Base-by-base conservation (phyloP, 345 rosid genomes). In the Bruguiera parviflora region DNA sequence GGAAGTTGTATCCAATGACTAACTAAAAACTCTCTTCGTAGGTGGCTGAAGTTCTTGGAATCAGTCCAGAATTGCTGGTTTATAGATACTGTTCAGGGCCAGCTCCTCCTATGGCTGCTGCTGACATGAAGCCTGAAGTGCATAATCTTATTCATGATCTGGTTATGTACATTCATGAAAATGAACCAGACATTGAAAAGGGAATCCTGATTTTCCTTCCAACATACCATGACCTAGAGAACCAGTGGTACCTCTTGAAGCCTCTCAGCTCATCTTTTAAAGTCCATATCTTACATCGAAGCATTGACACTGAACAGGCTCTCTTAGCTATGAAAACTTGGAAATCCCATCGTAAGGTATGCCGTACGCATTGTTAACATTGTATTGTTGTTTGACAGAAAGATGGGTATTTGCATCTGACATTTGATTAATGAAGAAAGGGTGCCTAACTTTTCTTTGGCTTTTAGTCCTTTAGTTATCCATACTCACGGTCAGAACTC, bases 131-230 rank as follows among this genome's bases (percentile, higher is more conserved):
- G 64, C 84, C 92, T 71, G 83, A 88, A 75, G 80, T 89, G 77
- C 96, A 93, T 76, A 72, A 63, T 68, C 89, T 93, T 77, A 91
- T 91, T 73, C 83, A 85, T 80, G 79, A 87, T 74, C 85, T 93
- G 78, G 79, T 93, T 67, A 53, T 89, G 71, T 71, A 84, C 79
- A 91, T 91, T 77, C 88, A 93, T 78, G 33, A 77, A 67, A 84
- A 82, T 76, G 98, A 93, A 74, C 84, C 88, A 58, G 96, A 93
- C 71, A 84, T 85, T 58, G 96, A 91, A 68, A 93, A 93, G 85
- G 80, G 97, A 81, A 89, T 91, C 69, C 81, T 93, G 87, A 83
- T 91, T 74, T 93, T 93, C 80, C 97, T 93, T 79, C 98, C 97
- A 63, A 91, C 98, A 6, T 93, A 93, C 80, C 77, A 75, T 72